Evolutionary conservation across 768 basidiomycete genomes (phyloP), one percentile per base, ranked within the genome.

Genomic region (Mycena pura): DNA sequence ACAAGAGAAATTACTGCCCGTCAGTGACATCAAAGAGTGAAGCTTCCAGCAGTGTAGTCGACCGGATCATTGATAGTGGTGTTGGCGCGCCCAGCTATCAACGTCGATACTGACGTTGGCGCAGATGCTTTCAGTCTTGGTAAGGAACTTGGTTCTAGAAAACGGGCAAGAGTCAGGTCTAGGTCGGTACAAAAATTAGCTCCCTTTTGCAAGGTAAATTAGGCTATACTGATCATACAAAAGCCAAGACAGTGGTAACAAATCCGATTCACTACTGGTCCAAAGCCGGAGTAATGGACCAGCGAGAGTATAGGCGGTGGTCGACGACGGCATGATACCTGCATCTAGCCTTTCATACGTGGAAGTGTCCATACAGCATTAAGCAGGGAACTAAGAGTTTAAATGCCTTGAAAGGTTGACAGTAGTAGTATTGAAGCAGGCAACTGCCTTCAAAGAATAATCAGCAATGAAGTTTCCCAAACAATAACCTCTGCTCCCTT

Each of bases 281-380:
- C 68, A 87, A 63, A 10, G 75, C 70, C 5, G 85, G 86, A 17
- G 57, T 59, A 31, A 55, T 54, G 92, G 69, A 10, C 78, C 69
- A 14, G 83, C 75, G 17, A 90, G 79, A 0, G 84, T 84, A 71
- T 86, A 86, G 0, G 89, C 90, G 65, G 74, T 70, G 60, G 73
- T 77, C 3, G 77, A 74, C n/a, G 82, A 82, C 13, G 93, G 93
- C 3, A 83, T 84, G 66, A 95, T 94, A 24, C 91, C 91, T n/a
- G 82, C 87, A 21, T 82, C 75, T 14, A 95, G 86, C 85, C 85
- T 92, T 15, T 83, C 78, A 72, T 86, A 92, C 3, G 93, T 93
- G 0, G 89, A 24, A 93, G 84, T 9, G 81, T 80, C 84, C 79
- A 38, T 9, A 9, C 17, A 19, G n/a, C 22, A 53, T 67, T 25